Evolutionary conservation across 352 stramenopile species (phyloP).

Genomic region (Globisporangium acanthophoron): DNA sequence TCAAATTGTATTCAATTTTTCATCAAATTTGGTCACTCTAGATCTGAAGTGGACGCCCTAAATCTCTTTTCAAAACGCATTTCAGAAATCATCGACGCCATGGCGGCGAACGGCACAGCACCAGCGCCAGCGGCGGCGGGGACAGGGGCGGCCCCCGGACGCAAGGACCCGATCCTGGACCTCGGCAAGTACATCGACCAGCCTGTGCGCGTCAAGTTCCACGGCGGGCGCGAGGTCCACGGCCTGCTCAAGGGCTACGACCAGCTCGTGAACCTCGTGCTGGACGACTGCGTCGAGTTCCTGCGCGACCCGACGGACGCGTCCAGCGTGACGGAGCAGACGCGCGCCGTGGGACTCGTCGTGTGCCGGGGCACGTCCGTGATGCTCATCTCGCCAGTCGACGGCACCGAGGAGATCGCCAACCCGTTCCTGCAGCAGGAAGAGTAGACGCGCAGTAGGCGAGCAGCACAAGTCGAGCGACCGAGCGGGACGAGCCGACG

Average conservation of each 20-base stretch:
- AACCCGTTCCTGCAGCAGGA: conserved; percentile 90
- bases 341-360: conserved; percentile 90
- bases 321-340: conserved; percentile 87
- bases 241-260: conserved; percentile 95
- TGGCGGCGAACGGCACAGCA: conserved; percentile 51
- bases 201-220: conserved; percentile 93
- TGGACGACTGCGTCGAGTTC: conserved; percentile 96
- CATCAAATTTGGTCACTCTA: background rate
- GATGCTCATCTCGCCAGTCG: conserved; percentile 88
- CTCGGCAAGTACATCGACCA: conserved; percentile 94
- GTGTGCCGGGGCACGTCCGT: conserved; percentile 92
- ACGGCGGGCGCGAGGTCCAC: conserved; percentile 90
- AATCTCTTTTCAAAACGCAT: background rate
- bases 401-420: conserved; percentile 89
- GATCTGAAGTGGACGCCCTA: background rate
- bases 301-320: conserved; percentile 90
- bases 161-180: conserved; percentile 90
- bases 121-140: conserved; percentile 16
- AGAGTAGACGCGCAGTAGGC: conserved; percentile 25
- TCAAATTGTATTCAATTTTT: background rate
- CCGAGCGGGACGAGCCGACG: background rate
- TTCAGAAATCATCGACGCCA: conserved; percentile 9
- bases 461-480: conserved; percentile 1
- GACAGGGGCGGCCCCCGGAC: conserved; percentile 16
- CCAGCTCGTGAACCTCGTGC: conserved; percentile 95